A percentile compares a stretch with the other conserved stretches of the same genome.
These are phyloP conservation scores for Pleurotus ostreatus DNA, from an alignment of 768 basidiomycete genomes.

Conservation along the genomic window DNA sequence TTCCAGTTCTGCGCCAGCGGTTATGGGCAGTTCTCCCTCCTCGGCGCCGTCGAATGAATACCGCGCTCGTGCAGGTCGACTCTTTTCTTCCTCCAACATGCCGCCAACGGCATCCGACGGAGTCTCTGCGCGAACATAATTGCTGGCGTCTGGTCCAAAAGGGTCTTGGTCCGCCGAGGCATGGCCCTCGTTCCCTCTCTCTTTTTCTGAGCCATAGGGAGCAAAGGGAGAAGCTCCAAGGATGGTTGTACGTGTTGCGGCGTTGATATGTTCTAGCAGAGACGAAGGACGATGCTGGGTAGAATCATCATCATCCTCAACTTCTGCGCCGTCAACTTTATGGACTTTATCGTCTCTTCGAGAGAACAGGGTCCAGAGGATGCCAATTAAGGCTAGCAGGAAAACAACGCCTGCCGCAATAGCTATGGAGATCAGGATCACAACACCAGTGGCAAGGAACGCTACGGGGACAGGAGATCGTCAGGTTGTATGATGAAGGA, in stretches of 20 bases:
- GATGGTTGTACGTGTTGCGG: slow-evolving; percentile 82
- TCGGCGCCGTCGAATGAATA: slow-evolving; percentile 80
- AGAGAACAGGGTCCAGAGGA: slow-evolving; percentile 86
- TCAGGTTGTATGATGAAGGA: slow-evolving; percentile 11
- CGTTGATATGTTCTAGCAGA: slow-evolving; percentile 86
- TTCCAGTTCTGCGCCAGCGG: slow-evolving; percentile 67
- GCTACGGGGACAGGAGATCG: slow-evolving; percentile 36
- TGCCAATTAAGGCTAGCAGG: slow-evolving; percentile 78
- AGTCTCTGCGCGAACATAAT: slow-evolving; percentile 77
- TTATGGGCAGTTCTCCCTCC: slow-evolving; percentile 72
- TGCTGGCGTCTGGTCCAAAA: slow-evolving; percentile 71
- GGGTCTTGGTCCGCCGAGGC: slow-evolving; percentile 41
- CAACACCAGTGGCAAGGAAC: slow-evolving; percentile 87
- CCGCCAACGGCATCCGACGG: slow-evolving; percentile 72
- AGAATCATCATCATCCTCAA: slow-evolving; percentile 70
- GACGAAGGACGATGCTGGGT: slow-evolving; percentile 81
- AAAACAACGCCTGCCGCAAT: slow-evolving; percentile 94
- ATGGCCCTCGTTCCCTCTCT: slow-evolving; percentile 37
- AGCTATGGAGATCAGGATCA: slow-evolving; percentile 96
- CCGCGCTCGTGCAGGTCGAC: slow-evolving; percentile 73
- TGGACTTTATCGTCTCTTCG: slow-evolving; percentile 69
- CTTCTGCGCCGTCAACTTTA: slow-evolving; percentile 58
- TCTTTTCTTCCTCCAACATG: slow-evolving; percentile 65
- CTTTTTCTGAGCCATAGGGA: slow-evolving; percentile 46
- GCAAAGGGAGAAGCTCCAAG: slow-evolving; percentile 48